Percentiles rank a stretch among this genome's conserved stretches.
These are phyloP conservation scores for Phytophthora nicotianae DNA, from an alignment of 352 stramenopile species.

Conservation along the genomic window DNA sequence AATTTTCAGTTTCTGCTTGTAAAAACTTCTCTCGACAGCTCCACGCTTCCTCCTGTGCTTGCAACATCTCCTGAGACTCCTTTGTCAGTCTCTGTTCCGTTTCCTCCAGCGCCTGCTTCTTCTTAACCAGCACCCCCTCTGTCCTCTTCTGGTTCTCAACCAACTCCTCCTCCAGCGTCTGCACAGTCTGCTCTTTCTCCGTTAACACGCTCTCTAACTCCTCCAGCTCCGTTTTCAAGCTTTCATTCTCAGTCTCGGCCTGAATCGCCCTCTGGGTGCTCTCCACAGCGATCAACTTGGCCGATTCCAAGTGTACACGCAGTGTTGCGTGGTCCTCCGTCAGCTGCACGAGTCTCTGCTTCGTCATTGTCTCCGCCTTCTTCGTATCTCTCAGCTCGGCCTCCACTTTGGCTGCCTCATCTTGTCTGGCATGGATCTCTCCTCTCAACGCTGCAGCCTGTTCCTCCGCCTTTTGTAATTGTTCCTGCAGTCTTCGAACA, in stretches of 20 bases:
- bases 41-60: conserved; percentile 42
- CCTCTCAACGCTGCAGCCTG: conserved; percentile 48
- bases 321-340: conserved; percentile 63
- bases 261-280: conserved; percentile 41
- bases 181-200: conserved; percentile 24
- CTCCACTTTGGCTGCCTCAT: conserved; percentile 46
- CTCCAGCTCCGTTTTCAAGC: conserved; percentile 27
- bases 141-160: conserved; percentile 34
- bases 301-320: conserved; percentile 46
- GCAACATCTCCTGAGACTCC: conserved; percentile 37
- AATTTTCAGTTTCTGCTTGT: conserved; percentile 17
- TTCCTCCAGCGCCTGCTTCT: conserved; percentile 27
- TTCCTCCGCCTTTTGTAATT: conserved; percentile 47
- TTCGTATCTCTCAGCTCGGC: conserved; percentile 48
- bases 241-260: conserved; percentile 51
- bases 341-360: conserved; percentile 66
- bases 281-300: conserved; percentile 41
- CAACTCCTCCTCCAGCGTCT: conserved; percentile 34
- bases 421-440: conserved; percentile 60
- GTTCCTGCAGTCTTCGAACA: conserved; percentile 33
- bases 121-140: conserved; percentile 35
- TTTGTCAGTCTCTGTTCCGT: conserved; percentile 25
- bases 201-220: conserved; percentile 20
- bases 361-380: conserved; percentile 33
- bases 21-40: conserved; percentile 28